Evolutionary conservation across 208 protist species (phyloP).

Genomic region (Leishmania martiniquensis): DNA sequence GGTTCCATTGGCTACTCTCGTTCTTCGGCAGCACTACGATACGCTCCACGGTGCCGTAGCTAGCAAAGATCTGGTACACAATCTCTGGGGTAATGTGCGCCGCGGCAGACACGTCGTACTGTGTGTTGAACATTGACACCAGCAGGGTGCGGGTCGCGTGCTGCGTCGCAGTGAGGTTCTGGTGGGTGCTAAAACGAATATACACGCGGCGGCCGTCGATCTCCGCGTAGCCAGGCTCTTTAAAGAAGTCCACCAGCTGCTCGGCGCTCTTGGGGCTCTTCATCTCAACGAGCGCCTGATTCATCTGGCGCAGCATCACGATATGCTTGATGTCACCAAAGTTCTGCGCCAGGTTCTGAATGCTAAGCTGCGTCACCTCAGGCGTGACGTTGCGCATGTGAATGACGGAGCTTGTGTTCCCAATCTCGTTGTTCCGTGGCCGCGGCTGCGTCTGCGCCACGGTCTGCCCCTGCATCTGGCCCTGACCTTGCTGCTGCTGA

Average conservation of each 20-base stretch:
- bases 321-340: conserved; percentile 93
- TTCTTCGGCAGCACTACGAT: conserved; percentile 94
- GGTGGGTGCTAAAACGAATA: conserved; percentile 91
- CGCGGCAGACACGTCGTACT: conserved; percentile 88
- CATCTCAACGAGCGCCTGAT: conserved; percentile 94
- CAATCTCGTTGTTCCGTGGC: conserved; percentile 88
- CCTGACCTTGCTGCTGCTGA: conserved; percentile 22
- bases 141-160: conserved; percentile 88
- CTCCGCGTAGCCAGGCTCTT: conserved; percentile 85
- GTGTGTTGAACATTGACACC: conserved; percentile 94
- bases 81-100: conserved; percentile 89
- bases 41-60: conserved; percentile 86
- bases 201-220: conserved; percentile 93
- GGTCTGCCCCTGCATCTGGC: conserved; percentile 14
- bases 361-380: conserved; percentile 90
- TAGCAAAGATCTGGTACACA: conserved; percentile 92
- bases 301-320: conserved; percentile 94
- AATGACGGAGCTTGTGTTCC: conserved; percentile 81
- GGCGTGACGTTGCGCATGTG: conserved; percentile 93
- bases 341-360: conserved; percentile 84
- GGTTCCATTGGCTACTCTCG: conserved; percentile 86
- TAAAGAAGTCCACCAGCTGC: conserved; percentile 91
- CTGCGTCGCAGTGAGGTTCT: conserved; percentile 88
- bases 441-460: conserved; percentile 27
- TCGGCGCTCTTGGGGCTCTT: conserved; percentile 85